A percentile compares a stretch with the other conserved stretches of the same genome.
Conservation (phyloP, 2,329 filamentous ascomycete species). For the Trichoderma asperellum region DNA sequence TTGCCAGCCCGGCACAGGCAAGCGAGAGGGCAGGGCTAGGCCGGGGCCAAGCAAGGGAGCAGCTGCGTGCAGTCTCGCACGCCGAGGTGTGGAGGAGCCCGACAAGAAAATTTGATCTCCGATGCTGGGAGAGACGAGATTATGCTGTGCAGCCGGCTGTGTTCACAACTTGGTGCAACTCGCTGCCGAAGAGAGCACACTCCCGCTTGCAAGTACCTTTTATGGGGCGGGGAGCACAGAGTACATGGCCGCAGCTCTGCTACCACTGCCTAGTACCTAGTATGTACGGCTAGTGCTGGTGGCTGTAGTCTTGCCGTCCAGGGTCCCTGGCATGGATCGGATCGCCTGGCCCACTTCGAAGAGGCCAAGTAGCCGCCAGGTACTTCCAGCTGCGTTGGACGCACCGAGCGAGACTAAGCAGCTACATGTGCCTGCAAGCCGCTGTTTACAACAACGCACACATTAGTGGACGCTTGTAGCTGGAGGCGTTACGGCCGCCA, state of each 20-base stretch:
- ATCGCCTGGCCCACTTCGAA: conserved; percentile 14
- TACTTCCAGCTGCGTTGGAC: background rate
- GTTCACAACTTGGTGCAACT: background rate
- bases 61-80: background rate
- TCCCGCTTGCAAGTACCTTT: background rate
- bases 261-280: too few species aligned
- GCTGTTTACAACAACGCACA: background rate
- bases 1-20: background rate
- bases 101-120: background rate
- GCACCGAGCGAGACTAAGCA: background rate
- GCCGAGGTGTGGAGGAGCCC: background rate
- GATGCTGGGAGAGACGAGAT: background rate
- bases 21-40: background rate
- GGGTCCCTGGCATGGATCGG: conserved; percentile 19
- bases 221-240: background rate
- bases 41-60: background rate
- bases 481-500: background rate
- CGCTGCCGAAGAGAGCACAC: background rate
- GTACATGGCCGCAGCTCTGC: background rate
- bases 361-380: background rate
- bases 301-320: background rate
- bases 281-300: background rate
- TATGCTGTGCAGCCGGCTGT: conserved; percentile 1
- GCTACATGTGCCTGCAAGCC: background rate
- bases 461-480: background rate